Percentiles rank a stretch among this genome's conserved stretches.
These are phyloP conservation scores for Diaporthe australafricana DNA, from an alignment of 2,329 filamentous ascomycete species.

Conservation along the genomic window DNA sequence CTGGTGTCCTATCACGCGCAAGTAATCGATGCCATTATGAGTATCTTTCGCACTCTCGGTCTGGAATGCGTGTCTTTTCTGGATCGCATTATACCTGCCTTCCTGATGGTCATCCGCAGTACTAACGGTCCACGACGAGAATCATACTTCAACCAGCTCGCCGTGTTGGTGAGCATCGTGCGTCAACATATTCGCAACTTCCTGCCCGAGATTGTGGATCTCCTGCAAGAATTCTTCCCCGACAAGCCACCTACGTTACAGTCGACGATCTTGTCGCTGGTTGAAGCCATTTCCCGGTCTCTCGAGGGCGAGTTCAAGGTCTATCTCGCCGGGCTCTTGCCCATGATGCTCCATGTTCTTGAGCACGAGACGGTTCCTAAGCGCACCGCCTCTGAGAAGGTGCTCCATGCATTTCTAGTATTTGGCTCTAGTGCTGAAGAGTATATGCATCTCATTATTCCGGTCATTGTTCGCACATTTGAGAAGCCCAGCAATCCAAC, in stretches of 20 bases:
- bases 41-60: conserved; percentile 95
- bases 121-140: conserved; percentile 84
- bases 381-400: conserved; percentile 86
- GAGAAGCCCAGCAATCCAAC: conserved; percentile 86
- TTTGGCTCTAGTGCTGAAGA: conserved; percentile 97
- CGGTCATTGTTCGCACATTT: conserved; percentile 93
- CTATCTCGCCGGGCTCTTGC: conserved; percentile 88
- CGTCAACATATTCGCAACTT: conserved; percentile 96
- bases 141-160: conserved; percentile 97
- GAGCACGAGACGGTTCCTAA: conserved; percentile 84
- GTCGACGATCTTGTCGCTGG: conserved; percentile 88
- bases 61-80: conserved; percentile 97
- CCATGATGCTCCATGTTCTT: conserved; percentile 92
- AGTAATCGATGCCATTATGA: conserved; percentile 98
- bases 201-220: conserved; percentile 85
- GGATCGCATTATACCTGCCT: conserved; percentile 92
- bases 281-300: conserved; percentile 93
- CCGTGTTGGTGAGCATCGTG: conserved; percentile 92
- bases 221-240: conserved; percentile 88
- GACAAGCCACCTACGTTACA: conserved; percentile 83
- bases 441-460: conserved; percentile 99
- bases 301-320: conserved; percentile 98
- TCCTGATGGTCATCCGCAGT: conserved; percentile 87
- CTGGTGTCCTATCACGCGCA: conserved; percentile 90
- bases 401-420: conserved; percentile 93